Evolutionary conservation across 176 grass and related monocot genomes (phyloP), one percentile per base, ranked within the genome.

Genomic region (Rhynchospora breviuscula): DNA sequence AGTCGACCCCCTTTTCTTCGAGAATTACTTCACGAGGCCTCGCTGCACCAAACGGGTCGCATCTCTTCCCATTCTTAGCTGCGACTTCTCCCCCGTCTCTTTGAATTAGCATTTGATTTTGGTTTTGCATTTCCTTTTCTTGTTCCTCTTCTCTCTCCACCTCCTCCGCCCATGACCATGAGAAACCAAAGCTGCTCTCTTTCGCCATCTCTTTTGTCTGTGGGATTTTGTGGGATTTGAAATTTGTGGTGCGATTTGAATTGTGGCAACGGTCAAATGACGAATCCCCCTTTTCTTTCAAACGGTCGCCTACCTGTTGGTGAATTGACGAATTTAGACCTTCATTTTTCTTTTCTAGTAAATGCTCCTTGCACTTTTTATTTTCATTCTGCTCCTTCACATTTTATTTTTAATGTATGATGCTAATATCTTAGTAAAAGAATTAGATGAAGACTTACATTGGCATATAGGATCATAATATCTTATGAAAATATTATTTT

Each of bases 141-240:
- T 75, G 61, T 66, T 15, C 25, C 59, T 94, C 89, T 81, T 94
- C 89, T 49, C 85, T 87, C 83, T 94, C 92, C 18, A 94, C 89
- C 71, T 94, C 92, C 62, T 94, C 92, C 2, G 92, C 92, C 92
- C 92, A 94, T 13, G 92, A 94, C 92, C 92, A 94, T 13, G 92
- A 94, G 89, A 91, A 91, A 35, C 79, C 52, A 62, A 94, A 89
- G 17, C 85, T 64, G 52, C 61, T 90, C 56, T 19, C 53, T 62
- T 59, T 87, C 11, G 14, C 22, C 12, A 15, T 47, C 69, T 62
- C 54, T 67, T 51, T 86, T 81, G 76, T n/a, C 80, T 26, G 3
- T 25, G 29, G 59, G 19, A 12, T 45, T 71, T 45, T 29, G 26
- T 29, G 26, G 40, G 18, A 72, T 72, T 72, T 43, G 25, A 69